Conservation (phyloP, 2,329 filamentous ascomycete genomes). For the Fusarium sp. region DNA sequence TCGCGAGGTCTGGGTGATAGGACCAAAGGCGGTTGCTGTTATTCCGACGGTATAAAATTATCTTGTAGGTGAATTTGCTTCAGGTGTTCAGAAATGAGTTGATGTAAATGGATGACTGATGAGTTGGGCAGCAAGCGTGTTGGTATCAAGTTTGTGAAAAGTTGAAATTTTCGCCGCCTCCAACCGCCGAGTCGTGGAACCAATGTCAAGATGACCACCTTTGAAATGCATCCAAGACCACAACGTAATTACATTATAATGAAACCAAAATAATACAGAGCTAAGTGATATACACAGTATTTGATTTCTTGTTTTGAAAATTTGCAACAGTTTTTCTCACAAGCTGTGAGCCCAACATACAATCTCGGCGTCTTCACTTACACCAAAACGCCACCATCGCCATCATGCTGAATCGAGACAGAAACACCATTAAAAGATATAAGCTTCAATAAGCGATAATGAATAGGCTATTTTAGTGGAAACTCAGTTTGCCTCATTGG, state of each 20-base stretch:
- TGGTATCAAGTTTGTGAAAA: conserved; percentile 20
- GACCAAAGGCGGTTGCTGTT: too few relatives aligned
- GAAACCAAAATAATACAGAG: background rate
- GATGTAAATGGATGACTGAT: background rate
- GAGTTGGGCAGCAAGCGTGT: conserved; percentile 18
- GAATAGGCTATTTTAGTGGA: too few relatives aligned
- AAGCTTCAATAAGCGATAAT: too few relatives aligned
- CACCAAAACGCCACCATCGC: too few relatives aligned
- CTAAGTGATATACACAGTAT: background rate
- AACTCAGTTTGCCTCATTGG: too few relatives aligned
- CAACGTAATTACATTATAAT: too few relatives aligned
- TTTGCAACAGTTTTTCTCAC: background rate
- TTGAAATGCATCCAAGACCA: background rate
- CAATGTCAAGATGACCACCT: background rate
- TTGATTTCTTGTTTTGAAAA: background rate
- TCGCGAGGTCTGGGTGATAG: background rate
- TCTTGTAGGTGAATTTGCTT: background rate
- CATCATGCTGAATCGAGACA: too few relatives aligned
- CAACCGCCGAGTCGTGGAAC: background rate
- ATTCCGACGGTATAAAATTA: background rate
- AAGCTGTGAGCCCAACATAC: too few relatives aligned
- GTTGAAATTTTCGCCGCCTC: conserved; percentile 40
- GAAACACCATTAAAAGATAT: too few relatives aligned
- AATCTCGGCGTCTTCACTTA: background rate
- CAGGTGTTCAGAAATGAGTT: background rate